phyloP scores from a whole-genome alignment of 345 rosid species.

The Eucalyptus tenuipes region DNA sequence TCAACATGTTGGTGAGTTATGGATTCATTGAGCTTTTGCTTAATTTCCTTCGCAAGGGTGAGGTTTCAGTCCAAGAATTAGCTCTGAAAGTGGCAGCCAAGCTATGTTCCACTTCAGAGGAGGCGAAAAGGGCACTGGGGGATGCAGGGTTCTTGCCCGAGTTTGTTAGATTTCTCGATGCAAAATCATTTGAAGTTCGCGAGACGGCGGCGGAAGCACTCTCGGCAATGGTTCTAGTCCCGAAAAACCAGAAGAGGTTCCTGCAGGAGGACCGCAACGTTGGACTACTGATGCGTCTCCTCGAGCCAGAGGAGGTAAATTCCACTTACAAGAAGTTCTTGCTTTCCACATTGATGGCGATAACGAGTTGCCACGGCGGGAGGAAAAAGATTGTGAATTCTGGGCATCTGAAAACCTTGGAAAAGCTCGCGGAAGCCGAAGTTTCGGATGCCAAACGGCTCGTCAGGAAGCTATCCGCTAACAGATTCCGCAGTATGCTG shows the following conservation, averaged over 20 bases:
- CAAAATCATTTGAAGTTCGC: conserved; percentile 63
- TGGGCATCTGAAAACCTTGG: conserved; percentile 68
- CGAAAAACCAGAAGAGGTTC: conserved; percentile 58
- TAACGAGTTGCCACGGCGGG: conserved; percentile 59
- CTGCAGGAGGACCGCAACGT: conserved; percentile 61
- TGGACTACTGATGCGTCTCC: conserved; percentile 41
- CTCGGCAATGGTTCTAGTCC: conserved; percentile 37
- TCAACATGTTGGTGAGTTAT: conserved; percentile 25
- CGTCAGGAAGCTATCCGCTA: conserved; percentile 61
- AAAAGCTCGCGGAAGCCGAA: conserved; percentile 79
- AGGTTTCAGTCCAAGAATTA: conserved; percentile 64
- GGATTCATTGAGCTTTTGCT: conserved; percentile 53
- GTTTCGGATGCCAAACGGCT: conserved; percentile 76
- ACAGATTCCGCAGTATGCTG: conserved; percentile 55
- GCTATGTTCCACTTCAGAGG: conserved; percentile 56
- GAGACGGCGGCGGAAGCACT: conserved; percentile 74
- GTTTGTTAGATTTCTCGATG: conserved; percentile 58
- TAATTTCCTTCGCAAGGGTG: conserved; percentile 44
- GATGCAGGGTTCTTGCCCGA: conserved; percentile 79
- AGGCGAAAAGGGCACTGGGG: conserved; percentile 55
- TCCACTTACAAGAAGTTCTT: conserved; percentile 45
- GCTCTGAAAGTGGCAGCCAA: conserved; percentile 56
- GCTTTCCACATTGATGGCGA: conserved; percentile 56
- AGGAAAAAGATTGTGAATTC: conserved; percentile 73
- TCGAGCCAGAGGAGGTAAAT: conserved; percentile 50